Evolutionary conservation across 768 basidiomycete genomes (phyloP).

Genomic region (Ephemerocybe angulata): DNA sequence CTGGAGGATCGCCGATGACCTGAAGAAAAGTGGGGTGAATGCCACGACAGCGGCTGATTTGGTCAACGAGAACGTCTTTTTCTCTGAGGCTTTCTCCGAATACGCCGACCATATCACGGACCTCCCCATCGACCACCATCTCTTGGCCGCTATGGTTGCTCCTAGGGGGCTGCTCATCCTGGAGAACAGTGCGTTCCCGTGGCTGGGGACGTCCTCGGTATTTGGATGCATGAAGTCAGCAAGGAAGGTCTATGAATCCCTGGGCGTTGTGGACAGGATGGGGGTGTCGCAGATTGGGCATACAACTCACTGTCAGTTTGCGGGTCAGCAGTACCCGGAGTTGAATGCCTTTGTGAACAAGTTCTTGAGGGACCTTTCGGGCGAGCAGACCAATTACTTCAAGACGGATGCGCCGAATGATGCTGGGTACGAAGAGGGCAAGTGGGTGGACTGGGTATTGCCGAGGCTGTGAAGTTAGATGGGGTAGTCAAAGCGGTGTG

Average conservation of each 20-base stretch:
- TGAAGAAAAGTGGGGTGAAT: conserved; percentile 34
- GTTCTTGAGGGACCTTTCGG: conserved; percentile 42
- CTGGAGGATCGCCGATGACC: conserved; percentile 51
- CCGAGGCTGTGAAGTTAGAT: conserved; percentile 19
- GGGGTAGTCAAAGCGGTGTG: background rate
- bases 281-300: conserved; percentile 50
- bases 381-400: conserved; percentile 41
- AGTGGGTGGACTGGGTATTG: conserved; percentile 47
- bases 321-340: conserved; percentile 37
- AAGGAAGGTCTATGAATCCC: conserved; percentile 43
- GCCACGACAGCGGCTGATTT: conserved; percentile 53
- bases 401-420: conserved; percentile 37
- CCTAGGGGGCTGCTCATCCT: conserved; percentile 48
- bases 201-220: conserved; percentile 44
- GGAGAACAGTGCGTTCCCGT: conserved; percentile 50
- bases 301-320: conserved; percentile 50
- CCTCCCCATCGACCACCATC: conserved; percentile 55
- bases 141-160: conserved; percentile 48
- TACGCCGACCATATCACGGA: conserved; percentile 39
- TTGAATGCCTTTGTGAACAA: conserved; percentile 50
- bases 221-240: conserved; percentile 47
- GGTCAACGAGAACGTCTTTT: conserved; percentile 53
- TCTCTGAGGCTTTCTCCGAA: conserved; percentile 43
- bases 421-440: conserved; percentile 31
- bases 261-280: conserved; percentile 41